Conservation (phyloP, 2,329 filamentous ascomycete genomes). For the Fusarium torulosum region DNA sequence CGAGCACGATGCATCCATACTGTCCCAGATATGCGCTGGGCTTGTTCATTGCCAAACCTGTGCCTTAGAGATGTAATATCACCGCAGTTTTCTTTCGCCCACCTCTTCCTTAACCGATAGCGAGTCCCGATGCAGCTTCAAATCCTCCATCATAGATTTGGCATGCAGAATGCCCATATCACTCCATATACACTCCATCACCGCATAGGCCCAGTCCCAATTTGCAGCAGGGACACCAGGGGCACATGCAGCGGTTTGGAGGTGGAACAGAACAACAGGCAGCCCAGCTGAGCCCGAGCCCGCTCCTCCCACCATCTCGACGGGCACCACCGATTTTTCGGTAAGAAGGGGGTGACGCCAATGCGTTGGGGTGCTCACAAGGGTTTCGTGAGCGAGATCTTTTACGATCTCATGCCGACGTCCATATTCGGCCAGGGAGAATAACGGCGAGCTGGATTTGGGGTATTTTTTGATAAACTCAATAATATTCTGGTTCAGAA, state of each 20-base stretch:
- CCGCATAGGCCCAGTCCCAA: slow-evolving; percentile 60
- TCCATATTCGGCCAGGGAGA: slow-evolving; percentile 50
- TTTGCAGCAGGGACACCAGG: slow-evolving; percentile 58
- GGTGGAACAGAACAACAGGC: slow-evolving; percentile 62
- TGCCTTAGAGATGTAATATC: slow-evolving; percentile 2
- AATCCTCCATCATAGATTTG: slow-evolving; percentile 58
- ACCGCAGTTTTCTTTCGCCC: slow-evolving; percentile 4
- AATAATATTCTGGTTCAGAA: slow-evolving; percentile 64
- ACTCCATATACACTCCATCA: slow-evolving; percentile 63
- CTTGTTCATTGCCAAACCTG: slow-evolving; percentile 1
- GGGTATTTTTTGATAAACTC: slow-evolving; percentile 56
- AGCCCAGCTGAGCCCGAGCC: slow-evolving; percentile 63
- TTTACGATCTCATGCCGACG: slow-evolving; percentile 53
- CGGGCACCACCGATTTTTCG: slow-evolving; percentile 52
- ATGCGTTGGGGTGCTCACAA: slow-evolving; percentile 62
- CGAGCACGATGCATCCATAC: slow-evolving; percentile 24
- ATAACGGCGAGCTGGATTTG: slow-evolving; percentile 51
- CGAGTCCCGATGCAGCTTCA: slow-evolving; percentile 49
- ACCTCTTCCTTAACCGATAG: slow-evolving; percentile 24
- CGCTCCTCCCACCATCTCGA: slow-evolving; percentile 55
- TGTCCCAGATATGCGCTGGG: not conserved
- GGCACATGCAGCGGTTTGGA: slow-evolving; percentile 62
- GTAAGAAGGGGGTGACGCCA: slow-evolving; percentile 64
- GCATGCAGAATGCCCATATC: slow-evolving; percentile 66
- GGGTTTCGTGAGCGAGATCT: slow-evolving; percentile 58